A percentile compares a stretch with the other conserved stretches of the same genome.
These are phyloP conservation scores for Lanmaoa pseudosensibilis DNA, from an alignment of 768 basidiomycete genomes.

Conservation along the genomic window DNA sequence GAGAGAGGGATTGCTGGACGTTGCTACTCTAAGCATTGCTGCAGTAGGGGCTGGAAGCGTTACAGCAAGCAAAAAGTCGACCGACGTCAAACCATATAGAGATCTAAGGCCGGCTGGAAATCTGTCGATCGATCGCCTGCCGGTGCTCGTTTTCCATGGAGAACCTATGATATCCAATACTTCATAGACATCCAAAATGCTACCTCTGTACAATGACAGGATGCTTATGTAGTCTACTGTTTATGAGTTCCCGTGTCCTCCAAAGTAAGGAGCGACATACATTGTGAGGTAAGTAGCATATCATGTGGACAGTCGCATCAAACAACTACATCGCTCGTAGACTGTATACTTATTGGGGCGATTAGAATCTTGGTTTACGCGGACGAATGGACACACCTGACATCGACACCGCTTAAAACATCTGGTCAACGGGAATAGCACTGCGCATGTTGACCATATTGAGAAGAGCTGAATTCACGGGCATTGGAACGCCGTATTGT, in stretches of 20 bases:
- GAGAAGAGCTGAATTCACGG: slow-evolving; percentile 53
- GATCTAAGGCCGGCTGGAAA: not conserved
- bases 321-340: not conserved
- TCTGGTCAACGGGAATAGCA: slow-evolving; percentile 54
- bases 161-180: not conserved
- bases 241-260: not conserved
- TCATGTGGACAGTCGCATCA: not conserved
- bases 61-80: not conserved
- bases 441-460: slow-evolving; percentile 61
- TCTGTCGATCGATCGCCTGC: too few relatives aligned
- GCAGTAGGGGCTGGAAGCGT: not conserved
- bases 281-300: not conserved
- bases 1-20: not conserved
- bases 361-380: not conserved
- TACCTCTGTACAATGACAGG: not conserved
- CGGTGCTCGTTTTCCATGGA: not conserved
- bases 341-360: slow-evolving; percentile 1
- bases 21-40: not conserved
- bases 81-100: not conserved
- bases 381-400: slow-evolving; percentile 12
- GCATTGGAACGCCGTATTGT: slow-evolving; percentile 56
- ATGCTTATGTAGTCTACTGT: not conserved
- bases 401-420: slow-evolving; percentile 14
- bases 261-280: not conserved
- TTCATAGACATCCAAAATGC: not conserved